Conservation (phyloP, 768 basidiomycete genomes). For the Jaapia argillacea region DNA sequence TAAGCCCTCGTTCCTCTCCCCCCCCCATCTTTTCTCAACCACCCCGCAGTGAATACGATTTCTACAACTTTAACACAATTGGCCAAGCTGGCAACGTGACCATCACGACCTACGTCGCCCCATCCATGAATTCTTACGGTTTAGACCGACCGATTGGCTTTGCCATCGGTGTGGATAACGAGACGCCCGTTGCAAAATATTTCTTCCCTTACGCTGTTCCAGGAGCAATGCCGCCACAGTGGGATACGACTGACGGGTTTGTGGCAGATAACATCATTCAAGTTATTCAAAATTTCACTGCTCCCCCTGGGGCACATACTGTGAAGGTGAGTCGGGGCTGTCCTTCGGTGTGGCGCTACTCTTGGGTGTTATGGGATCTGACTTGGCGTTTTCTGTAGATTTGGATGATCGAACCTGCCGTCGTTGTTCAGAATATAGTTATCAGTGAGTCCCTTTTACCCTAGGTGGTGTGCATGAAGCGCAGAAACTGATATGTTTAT, state of each 20-base stretch:
- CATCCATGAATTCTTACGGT: constrained; percentile 43
- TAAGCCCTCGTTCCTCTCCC: constrained; percentile 26
- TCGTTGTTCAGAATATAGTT: constrained; percentile 18
- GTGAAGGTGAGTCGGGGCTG: constrained; percentile 32
- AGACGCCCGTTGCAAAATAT: constrained; percentile 28
- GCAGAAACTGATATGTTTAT: constrained; percentile 4
- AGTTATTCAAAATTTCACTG: constrained; percentile 28
- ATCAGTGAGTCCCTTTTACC: too few species aligned
- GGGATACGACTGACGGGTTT: constrained; percentile 40
- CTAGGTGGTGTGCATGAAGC: too few species aligned
- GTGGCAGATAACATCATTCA: constrained; percentile 42
- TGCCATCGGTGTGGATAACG: constrained; percentile 39
- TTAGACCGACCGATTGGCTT: constrained; percentile 38
- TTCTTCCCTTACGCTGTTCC: constrained; percentile 38
- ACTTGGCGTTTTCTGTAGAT: constrained; percentile 28
- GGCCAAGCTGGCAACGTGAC: constrained; percentile 31
- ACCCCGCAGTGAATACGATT: constrained; percentile 48
- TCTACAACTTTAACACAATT: constrained; percentile 47
- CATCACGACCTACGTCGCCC: constrained; percentile 37
- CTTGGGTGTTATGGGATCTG: constrained; percentile 25
- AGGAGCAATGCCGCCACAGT: constrained; percentile 33
- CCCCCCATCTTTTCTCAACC: too few species aligned
- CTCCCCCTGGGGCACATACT: constrained; percentile 44
- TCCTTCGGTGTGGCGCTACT: not conserved
- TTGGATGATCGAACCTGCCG: constrained; percentile 17